Conservation (phyloP, 768 basidiomycete species). For the Scleroderma citrinum region DNA sequence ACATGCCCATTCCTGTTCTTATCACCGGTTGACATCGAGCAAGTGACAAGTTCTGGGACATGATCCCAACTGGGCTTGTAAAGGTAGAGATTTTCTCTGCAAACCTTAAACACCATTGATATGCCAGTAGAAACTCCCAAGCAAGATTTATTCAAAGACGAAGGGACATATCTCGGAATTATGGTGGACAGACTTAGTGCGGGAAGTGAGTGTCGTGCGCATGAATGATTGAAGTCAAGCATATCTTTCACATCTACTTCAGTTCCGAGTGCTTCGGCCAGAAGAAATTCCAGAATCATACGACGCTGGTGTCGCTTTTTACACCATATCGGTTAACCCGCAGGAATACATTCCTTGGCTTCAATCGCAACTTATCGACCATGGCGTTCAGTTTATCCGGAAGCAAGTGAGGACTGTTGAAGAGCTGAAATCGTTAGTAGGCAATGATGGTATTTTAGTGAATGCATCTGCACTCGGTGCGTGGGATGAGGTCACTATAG, state of each 20-base stretch:
- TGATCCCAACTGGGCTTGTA: slow-evolving; percentile 39
- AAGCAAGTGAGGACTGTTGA: slow-evolving; percentile 38
- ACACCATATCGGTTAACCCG: slow-evolving; percentile 46
- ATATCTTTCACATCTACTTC: neutral
- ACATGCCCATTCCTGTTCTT: neutral
- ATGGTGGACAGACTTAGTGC: slow-evolving; percentile 37
- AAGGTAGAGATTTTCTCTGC: slow-evolving; percentile 21
- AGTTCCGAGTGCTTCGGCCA: slow-evolving; percentile 30
- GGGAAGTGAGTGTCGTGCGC: slow-evolving; percentile 27
- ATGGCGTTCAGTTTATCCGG: slow-evolving; percentile 41
- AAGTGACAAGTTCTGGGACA: slow-evolving; percentile 43
- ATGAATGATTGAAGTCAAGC: neutral
- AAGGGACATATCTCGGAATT: slow-evolving; percentile 14
- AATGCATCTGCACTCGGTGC: slow-evolving; percentile 54
- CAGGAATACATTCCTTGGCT: slow-evolving; percentile 47
- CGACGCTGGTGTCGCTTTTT: slow-evolving; percentile 36
- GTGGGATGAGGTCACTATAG: slow-evolving; percentile 4
- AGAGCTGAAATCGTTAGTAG: slow-evolving; percentile 38
- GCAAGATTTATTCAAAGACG: slow-evolving; percentile 25
- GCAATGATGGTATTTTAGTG: slow-evolving; percentile 37
- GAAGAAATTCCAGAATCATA: slow-evolving; percentile 32
- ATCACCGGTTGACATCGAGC: slow-evolving; percentile 4
- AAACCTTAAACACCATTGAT: neutral
- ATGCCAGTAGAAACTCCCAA: slow-evolving; percentile 31
- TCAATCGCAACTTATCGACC: slow-evolving; percentile 30